These are phyloP conservation scores for Ephemerocybe angulata DNA, from an alignment of 768 basidiomycete genomes.

Conservation along the genomic window DNA sequence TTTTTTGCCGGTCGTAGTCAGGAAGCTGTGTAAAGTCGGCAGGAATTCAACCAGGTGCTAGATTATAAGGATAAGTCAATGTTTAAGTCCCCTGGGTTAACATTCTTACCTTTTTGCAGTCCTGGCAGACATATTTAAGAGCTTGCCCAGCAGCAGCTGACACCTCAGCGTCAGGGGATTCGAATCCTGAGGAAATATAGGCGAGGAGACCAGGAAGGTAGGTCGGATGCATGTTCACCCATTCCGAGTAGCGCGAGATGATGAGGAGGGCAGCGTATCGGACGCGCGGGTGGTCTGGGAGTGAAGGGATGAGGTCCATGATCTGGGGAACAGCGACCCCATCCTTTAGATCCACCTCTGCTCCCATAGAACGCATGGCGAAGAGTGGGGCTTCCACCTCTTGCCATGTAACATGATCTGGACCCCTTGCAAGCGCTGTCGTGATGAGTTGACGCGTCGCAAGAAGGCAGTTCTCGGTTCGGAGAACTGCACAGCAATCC, in stretches of 20 bases:
- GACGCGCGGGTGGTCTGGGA: slow-evolving; percentile 86
- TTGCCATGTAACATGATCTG: slow-evolving; percentile 77
- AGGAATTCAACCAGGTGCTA: slow-evolving; percentile 87
- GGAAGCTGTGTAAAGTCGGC: slow-evolving; percentile 86
- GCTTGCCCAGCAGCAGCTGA: slow-evolving; percentile 94
- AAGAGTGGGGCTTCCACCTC: slow-evolving; percentile 97
- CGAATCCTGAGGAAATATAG: slow-evolving; percentile 91
- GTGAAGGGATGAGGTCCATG: slow-evolving; percentile 87
- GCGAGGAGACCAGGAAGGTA: slow-evolving; percentile 84
- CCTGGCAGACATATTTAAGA: slow-evolving; percentile 93
- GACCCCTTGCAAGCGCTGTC: slow-evolving; percentile 58
- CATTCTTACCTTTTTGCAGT: slow-evolving; percentile 75
- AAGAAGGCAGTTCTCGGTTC: slow-evolving; percentile 78
- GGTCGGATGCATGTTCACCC: slow-evolving; percentile 86
- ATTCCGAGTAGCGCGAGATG: slow-evolving; percentile 93
- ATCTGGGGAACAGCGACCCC: slow-evolving; percentile 89
- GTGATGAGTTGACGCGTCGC: slow-evolving; percentile 80
- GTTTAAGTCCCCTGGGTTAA: not conserved
- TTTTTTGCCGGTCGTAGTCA: slow-evolving; percentile 73
- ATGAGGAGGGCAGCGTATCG: slow-evolving; percentile 95
- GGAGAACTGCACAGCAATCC: slow-evolving; percentile 94
- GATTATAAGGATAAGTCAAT: slow-evolving; percentile 5
- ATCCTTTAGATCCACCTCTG: slow-evolving; percentile 81
- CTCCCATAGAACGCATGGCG: slow-evolving; percentile 97
- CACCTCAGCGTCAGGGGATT: slow-evolving; percentile 75